These are phyloP conservation scores for Clonostachys sp. DNA, from an alignment of 2,329 filamentous ascomycete species.

Conservation along the genomic window DNA sequence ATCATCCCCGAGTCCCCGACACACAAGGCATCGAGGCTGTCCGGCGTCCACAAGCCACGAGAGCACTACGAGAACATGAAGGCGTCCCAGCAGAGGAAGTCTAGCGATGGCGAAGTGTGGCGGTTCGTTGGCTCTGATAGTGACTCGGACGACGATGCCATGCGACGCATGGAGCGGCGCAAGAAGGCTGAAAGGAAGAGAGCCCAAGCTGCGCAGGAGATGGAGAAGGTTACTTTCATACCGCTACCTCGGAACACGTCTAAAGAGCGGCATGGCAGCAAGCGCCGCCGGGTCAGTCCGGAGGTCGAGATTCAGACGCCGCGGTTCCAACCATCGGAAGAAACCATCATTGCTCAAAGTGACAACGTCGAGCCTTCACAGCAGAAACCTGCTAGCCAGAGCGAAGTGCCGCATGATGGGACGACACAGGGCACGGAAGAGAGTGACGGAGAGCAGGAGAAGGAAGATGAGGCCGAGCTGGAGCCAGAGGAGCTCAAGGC, in stretches of 20 bases:
- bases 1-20: not conserved
- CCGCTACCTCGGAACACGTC: slow-evolving; percentile 12
- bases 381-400: slow-evolving; percentile 13
- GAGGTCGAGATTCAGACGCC: no score
- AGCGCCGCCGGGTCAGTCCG: slow-evolving; percentile 9
- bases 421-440: slow-evolving; percentile 25
- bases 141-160: slow-evolving; percentile 24
- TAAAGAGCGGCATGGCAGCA: slow-evolving; percentile 13
- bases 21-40: slow-evolving; percentile 8
- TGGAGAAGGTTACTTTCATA: slow-evolving; percentile 33
- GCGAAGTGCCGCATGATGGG: slow-evolving; percentile 12
- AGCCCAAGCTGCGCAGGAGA: slow-evolving; percentile 30
- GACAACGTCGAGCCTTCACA: slow-evolving; percentile 5
- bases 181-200: slow-evolving; percentile 29
- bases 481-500: no score
- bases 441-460: slow-evolving; percentile 2
- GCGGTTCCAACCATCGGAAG: no score
- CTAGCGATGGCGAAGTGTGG: slow-evolving; percentile 4
- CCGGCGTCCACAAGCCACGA: slow-evolving; percentile 22
- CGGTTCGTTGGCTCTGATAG: slow-evolving; percentile 17
- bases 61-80: slow-evolving; percentile 39
- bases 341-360: no score
- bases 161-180: slow-evolving; percentile 23
- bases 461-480: no score
- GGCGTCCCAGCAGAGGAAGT: slow-evolving; percentile 37